phyloP scores from a whole-genome alignment of 495 filamentous ascomycete genomes.

The Daldinia bambusicola region DNA sequence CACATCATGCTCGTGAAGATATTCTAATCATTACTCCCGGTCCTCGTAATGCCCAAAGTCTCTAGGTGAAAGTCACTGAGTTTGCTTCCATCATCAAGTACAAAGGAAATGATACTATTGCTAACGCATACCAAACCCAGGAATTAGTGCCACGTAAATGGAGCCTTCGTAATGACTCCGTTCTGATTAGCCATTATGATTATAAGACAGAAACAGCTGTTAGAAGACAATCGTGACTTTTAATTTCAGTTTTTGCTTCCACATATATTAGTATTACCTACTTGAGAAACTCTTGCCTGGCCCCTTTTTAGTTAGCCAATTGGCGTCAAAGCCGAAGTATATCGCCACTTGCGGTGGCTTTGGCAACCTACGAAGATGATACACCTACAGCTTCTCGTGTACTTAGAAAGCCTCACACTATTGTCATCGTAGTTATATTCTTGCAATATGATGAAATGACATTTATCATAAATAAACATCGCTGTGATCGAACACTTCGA shows the following conservation, averaged over 20 bases:
- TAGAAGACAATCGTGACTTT: no score
- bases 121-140: conserved; percentile 17
- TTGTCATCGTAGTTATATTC: background rate
- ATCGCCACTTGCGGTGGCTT: conserved; percentile 2
- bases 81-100: conserved; percentile 4
- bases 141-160: background rate
- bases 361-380: background rate
- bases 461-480: no score
- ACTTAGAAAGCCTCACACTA: background rate
- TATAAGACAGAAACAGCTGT: no score
- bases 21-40: background rate
- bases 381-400: background rate
- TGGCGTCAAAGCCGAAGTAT: conserved; percentile 5
- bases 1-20: background rate
- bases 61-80: background rate
- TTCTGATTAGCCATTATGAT: no score
- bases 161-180: no score
- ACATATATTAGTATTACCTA: background rate
- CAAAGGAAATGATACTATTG: conserved; percentile 11
- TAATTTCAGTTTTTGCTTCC: no score
- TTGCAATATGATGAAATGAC: background rate
- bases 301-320: conserved; percentile 19
- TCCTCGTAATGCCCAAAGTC: no score
- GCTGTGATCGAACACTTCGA: no score
- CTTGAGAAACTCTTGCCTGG: conserved; percentile 1